These are phyloP conservation scores for Areca catechu DNA, from an alignment of 176 grass and related monocot species.

Conservation along the genomic window DNA sequence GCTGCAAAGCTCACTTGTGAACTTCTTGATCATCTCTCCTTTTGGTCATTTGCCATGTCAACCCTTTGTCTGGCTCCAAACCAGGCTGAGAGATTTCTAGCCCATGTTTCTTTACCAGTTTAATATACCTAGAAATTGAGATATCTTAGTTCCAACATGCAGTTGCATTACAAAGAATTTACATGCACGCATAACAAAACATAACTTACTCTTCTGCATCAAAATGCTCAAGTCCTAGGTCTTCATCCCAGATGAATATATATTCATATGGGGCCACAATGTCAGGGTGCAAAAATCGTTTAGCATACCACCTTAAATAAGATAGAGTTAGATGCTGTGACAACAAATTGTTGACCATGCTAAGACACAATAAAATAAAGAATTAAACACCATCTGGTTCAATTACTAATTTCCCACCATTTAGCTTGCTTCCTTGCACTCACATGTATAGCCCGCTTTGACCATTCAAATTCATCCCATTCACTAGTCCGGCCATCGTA, in stretches of 20 bases:
- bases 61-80: constrained; percentile 76
- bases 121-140: constrained; percentile 58
- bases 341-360: too few relatives aligned
- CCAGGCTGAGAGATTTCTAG: constrained; percentile 96
- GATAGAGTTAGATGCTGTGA: background rate
- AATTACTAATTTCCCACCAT: constrained; percentile 22
- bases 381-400: background rate
- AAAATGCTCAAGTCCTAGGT: constrained; percentile 92
- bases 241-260: constrained; percentile 99
- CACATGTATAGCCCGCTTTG: constrained; percentile 45
- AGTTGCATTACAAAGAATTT: too few relatives aligned
- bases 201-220: constrained; percentile 76
- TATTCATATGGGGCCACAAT: constrained; percentile 81
- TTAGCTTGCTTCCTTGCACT: constrained; percentile 46
- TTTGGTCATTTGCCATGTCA: constrained; percentile 99
- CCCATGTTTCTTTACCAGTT: constrained; percentile 94
- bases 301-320: constrained; percentile 92
- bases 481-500: constrained; percentile 44
- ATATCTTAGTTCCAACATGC: too few relatives aligned
- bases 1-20: constrained; percentile 60
- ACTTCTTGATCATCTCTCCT: constrained; percentile 73
- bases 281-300: constrained; percentile 92
- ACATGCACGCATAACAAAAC: background rate
- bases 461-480: constrained; percentile 53
- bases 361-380: too few relatives aligned